phyloP scores from a whole-genome alignment of 2,329 filamentous ascomycete genomes.

The Trichoderma guizhouense region DNA sequence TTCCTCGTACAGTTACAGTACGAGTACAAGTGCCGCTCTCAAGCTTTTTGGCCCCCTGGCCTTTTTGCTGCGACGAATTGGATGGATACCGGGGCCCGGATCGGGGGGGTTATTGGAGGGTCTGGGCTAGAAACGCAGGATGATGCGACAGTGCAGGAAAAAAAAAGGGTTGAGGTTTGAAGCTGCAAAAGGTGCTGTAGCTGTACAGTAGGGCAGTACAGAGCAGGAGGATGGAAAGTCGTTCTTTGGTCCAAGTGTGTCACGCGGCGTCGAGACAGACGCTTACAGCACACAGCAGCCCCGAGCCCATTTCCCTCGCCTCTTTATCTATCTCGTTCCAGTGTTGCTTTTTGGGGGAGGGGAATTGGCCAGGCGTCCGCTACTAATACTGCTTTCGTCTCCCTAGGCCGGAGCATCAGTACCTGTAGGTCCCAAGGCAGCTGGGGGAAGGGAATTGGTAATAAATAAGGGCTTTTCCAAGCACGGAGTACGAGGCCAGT shows the following conservation, averaged over 20 bases:
- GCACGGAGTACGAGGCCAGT: background rate
- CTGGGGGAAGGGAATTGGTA: background rate
- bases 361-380: background rate
- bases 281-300: slow-evolving; percentile 12
- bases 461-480: background rate
- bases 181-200: background rate
- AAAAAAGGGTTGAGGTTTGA: background rate
- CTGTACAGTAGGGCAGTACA: background rate
- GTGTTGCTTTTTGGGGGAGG: background rate
- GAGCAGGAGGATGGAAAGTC: background rate
- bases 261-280: slow-evolving; percentile 15
- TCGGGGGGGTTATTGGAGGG: background rate
- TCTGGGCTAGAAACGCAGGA: slow-evolving; percentile 7
- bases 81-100: slow-evolving; percentile 12
- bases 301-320: slow-evolving; percentile 8
- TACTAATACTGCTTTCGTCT: slow-evolving; percentile 8
- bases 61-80: slow-evolving; percentile 12
- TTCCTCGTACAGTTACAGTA: background rate
- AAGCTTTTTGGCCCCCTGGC: background rate
- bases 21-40: background rate
- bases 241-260: slow-evolving; percentile 1
- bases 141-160: slow-evolving; percentile 8
- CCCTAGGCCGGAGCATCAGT: slow-evolving; percentile 10
- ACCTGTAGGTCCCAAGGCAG: background rate
- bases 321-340: background rate